Percentiles rank a stretch among this genome's conserved stretches.
These are phyloP conservation scores for Gentiana macrophylla DNA, from an alignment of 257 asterid genomes.

Conservation along the genomic window DNA sequence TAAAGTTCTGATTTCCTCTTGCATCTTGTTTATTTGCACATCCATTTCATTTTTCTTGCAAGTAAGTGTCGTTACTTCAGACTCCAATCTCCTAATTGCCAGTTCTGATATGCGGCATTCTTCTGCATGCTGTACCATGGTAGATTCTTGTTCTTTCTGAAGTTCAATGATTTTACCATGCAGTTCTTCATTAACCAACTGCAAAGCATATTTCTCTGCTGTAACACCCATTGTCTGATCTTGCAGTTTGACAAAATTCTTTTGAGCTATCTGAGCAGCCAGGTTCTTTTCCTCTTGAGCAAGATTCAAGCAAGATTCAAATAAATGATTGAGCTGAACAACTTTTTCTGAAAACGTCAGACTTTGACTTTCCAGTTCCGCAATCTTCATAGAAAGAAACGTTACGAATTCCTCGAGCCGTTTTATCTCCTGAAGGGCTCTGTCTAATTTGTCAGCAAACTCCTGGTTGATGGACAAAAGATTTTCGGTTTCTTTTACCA, in stretches of 20 bases:
- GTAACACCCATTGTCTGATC: constrained; percentile 30
- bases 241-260: constrained; percentile 49
- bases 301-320: constrained; percentile 56
- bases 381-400: constrained; percentile 44
- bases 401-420: constrained; percentile 56
- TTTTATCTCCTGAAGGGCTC: constrained; percentile 53
- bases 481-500: constrained; percentile 53
- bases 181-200: constrained; percentile 49
- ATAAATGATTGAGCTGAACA: constrained; percentile 49
- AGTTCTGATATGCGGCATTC: constrained; percentile 80
- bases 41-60: constrained; percentile 64
- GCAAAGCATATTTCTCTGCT: constrained; percentile 56
- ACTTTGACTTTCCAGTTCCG: constrained; percentile 72
- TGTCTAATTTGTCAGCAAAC: constrained; percentile 37
- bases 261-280: constrained; percentile 51
- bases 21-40: constrained; percentile 41
- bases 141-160: constrained; percentile 78
- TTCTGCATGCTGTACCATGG: constrained; percentile 91
- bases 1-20: constrained; percentile 39
- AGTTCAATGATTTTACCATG: constrained; percentile 51
- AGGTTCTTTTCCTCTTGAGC: constrained; percentile 60
- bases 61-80: constrained; percentile 51
- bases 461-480: constrained; percentile 43
- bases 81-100: constrained; percentile 54
- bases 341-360: constrained; percentile 46